Percentiles rank a stretch among this genome's conserved stretches.
phyloP scores from a whole-genome alignment of 345 rosid species.

The Dipteronia dyeriana region DNA sequence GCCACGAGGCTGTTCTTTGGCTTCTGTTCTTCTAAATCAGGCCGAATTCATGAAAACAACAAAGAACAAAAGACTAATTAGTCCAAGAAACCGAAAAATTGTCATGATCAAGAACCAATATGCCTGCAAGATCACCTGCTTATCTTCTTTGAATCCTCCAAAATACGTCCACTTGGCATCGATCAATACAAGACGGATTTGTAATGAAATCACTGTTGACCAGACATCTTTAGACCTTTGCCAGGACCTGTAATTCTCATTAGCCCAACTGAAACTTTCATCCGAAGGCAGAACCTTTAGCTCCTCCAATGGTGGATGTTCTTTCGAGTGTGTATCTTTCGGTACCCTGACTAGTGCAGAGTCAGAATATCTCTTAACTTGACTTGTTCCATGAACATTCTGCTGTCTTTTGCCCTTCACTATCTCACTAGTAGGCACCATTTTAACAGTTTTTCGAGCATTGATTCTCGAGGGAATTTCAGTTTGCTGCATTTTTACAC shows the following conservation, averaged over 20 bases:
- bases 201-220: constrained; percentile 74
- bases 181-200: constrained; percentile 69
- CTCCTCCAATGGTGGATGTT: constrained; percentile 67
- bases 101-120: neutral
- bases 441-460: constrained; percentile 54
- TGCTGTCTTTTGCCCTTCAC: constrained; percentile 59
- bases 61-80: neutral
- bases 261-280: constrained; percentile 95
- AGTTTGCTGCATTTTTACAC: constrained; percentile 56
- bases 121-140: constrained; percentile 51
- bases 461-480: constrained; percentile 54
- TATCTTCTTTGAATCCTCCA: constrained; percentile 77
- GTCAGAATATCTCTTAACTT: constrained; percentile 44
- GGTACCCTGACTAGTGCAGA: constrained; percentile 44
- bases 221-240: constrained; percentile 88
- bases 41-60: constrained; percentile 21
- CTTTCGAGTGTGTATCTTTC: constrained; percentile 32
- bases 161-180: constrained; percentile 85
- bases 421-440: constrained; percentile 82
- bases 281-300: constrained; percentile 75
- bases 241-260: constrained; percentile 69
- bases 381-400: constrained; percentile 56
- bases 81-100: neutral
- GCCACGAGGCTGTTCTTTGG: constrained; percentile 80
- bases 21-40: constrained; percentile 64